Percentiles rank a stretch among this genome's conserved stretches.
phyloP scores from a whole-genome alignment of 495 filamentous ascomycete genomes.

The Neurospora tetraspora region DNA sequence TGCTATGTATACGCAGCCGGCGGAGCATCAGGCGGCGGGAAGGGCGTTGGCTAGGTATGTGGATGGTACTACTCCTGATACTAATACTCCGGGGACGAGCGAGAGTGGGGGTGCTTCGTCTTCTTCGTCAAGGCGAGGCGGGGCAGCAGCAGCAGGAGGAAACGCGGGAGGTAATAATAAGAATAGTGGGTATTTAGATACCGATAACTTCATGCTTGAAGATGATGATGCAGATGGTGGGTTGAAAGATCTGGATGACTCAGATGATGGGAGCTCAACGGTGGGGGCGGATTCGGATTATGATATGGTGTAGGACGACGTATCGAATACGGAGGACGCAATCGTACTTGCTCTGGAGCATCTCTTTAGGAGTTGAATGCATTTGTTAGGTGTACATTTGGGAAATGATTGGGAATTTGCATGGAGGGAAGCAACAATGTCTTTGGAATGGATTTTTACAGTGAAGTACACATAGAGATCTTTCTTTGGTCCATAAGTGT shows the following conservation, averaged over 20 bases:
- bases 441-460: too few species aligned
- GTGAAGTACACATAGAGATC: too few species aligned
- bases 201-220: neutral
- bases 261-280: constrained; percentile 1
- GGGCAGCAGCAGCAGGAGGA: neutral
- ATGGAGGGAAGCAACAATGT: neutral
- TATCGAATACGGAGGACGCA: neutral
- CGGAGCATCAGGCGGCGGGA: constrained; percentile 16
- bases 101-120: neutral
- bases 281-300: neutral
- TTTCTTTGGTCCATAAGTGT: too few species aligned
- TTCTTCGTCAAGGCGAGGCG: neutral
- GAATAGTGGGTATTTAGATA: neutral
- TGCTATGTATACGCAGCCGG: constrained; percentile 14
- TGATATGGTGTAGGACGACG: neutral
- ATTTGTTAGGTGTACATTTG: neutral
- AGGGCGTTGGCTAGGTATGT: constrained; percentile 14
- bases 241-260: neutral
- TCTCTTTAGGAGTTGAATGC: neutral
- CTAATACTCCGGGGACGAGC: neutral
- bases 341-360: neutral
- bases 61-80: neutral
- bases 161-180: neutral
- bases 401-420: neutral
- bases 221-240: neutral